Conservation (phyloP, 768 basidiomycete species). For the Hygrocybe punicea region DNA sequence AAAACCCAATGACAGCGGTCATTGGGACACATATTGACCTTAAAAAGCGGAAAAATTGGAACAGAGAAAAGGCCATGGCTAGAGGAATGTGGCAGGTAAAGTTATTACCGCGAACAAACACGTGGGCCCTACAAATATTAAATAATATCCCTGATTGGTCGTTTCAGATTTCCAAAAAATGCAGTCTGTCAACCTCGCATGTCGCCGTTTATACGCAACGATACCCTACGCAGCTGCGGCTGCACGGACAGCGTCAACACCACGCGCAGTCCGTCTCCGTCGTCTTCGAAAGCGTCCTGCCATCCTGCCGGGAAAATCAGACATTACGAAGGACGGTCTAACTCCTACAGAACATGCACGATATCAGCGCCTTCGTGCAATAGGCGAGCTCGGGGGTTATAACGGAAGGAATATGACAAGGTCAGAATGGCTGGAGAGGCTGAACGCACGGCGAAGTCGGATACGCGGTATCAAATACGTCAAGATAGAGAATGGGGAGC, state of each 20-base stretch:
- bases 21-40: constrained; percentile 58
- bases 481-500: constrained; percentile 36
- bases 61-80: constrained; percentile 45
- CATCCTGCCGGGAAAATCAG: constrained; percentile 35
- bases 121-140: too few species aligned
- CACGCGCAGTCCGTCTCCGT: constrained; percentile 69
- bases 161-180: neutral
- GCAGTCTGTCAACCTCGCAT: neutral
- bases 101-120: too few species aligned
- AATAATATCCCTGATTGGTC: too few species aligned
- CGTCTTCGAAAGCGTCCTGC: constrained; percentile 45
- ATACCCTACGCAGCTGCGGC: constrained; percentile 43
- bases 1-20: constrained; percentile 61
- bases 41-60: constrained; percentile 48
- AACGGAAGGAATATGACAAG: constrained; percentile 43
- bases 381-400: constrained; percentile 44
- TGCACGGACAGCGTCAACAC: constrained; percentile 68
- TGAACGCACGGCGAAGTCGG: constrained; percentile 58
- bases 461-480: constrained; percentile 60
- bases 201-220: constrained; percentile 37
- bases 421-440: constrained; percentile 54
- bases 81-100: constrained; percentile 20
- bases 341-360: constrained; percentile 63
- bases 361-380: constrained; percentile 56
- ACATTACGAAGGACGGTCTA: constrained; percentile 53